A percentile compares a stretch with the other conserved stretches of the same genome.
Evolutionary conservation across 768 basidiomycete genomes (phyloP).

Genomic region (Lactifluus piperatus): DNA sequence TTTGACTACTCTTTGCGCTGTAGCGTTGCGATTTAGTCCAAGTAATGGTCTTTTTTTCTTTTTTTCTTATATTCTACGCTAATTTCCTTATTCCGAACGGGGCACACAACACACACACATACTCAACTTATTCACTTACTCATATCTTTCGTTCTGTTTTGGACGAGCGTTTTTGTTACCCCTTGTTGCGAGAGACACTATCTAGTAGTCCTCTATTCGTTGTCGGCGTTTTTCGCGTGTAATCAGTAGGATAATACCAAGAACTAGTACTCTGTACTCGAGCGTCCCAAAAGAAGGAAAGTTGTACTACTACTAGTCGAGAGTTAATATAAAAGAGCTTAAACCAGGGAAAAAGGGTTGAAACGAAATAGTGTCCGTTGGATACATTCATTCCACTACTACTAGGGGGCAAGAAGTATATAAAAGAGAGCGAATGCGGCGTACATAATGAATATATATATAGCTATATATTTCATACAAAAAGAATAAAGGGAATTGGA

Average conservation of each 20-base stretch:
- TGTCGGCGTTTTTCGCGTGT: neutral
- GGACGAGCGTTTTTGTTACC: neutral
- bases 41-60: too few relatives aligned
- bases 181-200: neutral
- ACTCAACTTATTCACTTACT: neutral
- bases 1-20: neutral
- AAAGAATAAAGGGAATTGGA: neutral
- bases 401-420: constrained; percentile 7
- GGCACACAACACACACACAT: neutral
- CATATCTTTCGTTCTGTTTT: neutral
- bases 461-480: neutral
- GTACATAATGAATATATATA: constrained; percentile 14
- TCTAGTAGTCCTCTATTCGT: neutral
- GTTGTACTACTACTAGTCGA: neutral
- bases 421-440: neutral
- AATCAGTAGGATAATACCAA: neutral
- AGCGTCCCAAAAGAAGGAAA: neutral
- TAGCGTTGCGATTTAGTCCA: too few relatives aligned
- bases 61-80: too few relatives aligned
- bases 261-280: neutral
- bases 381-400: neutral
- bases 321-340: neutral
- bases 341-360: neutral
- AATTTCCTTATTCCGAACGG: too few relatives aligned
- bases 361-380: neutral